Conservation (phyloP, 495 filamentous ascomycete species). For the Penicillium atrosanguineum region DNA sequence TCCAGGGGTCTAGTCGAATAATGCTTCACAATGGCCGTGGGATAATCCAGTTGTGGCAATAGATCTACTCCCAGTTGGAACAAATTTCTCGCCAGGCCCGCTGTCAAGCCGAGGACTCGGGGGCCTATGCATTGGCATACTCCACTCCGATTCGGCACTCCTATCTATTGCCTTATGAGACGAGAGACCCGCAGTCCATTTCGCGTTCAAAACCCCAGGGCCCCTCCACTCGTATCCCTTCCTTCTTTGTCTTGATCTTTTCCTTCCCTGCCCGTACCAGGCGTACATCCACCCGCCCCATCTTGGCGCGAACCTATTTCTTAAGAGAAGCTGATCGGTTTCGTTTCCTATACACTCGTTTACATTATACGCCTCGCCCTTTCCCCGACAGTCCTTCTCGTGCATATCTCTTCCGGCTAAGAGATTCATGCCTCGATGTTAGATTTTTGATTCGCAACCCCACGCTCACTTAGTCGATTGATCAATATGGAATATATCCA, state of each 20-base stretch:
- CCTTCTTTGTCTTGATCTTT: constrained; percentile 9
- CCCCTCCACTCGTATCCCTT: constrained; percentile 8
- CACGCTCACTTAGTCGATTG: not conserved
- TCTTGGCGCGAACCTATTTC: constrained; percentile 10
- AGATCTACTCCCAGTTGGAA: constrained; percentile 2
- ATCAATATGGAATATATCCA: constrained; percentile 26
- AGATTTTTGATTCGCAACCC: constrained; percentile 7
- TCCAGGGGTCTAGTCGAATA: not conserved
- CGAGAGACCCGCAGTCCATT: constrained; percentile 1
- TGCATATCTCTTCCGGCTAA: constrained; percentile 13
- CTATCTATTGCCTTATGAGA: constrained; percentile 13
- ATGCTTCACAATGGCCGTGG: not conserved
- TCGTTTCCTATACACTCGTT: constrained; percentile 6
- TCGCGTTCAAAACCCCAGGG: constrained; percentile 15
- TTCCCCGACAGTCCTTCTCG: constrained; percentile 11
- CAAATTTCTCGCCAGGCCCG: constrained; percentile 1
- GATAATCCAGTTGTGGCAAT: constrained; percentile 2
- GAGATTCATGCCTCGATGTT: constrained; percentile 10
- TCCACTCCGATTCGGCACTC: constrained; percentile 10
- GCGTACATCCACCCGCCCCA: constrained; percentile 1
- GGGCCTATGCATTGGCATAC: constrained; percentile 7
- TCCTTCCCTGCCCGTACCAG: constrained; percentile 5
- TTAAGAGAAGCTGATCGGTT: not conserved
- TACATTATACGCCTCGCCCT: not conserved
- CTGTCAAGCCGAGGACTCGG: constrained; percentile 9